Base-by-base conservation (phyloP, 2,329 filamentous ascomycete species). In the Fusarium denticulatum region DNA sequence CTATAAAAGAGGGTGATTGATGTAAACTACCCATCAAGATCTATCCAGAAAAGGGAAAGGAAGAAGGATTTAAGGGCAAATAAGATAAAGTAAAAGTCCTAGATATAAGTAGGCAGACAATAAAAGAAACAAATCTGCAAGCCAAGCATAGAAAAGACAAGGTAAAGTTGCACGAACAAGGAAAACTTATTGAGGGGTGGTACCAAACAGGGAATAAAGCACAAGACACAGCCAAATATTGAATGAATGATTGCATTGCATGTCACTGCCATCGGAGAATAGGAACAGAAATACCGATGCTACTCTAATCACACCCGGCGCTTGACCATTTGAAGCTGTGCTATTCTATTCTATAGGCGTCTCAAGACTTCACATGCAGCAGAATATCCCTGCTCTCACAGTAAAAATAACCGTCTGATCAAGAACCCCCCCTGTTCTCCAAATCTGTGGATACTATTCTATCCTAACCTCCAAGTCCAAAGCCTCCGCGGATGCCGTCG, bases 251-350 rank as follows among this genome's bases (percentile, higher is more conserved):
- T 9, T 30, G 28, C 28, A 32, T 32, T 52, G 49, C 26, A 65
- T 43, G 61, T 39, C 62, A 60, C 49, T 50, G n/a, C 26, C 62
- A 45, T 64, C 39, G 52, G 64, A 67, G 45, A 67, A 60, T 60
- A 67, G 28, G 39, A 28, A 28, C n/a, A 34, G 34, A 7, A 28
- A 36, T 26, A 57, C 53, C 30, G 53, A 43, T 62, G 14, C 39
- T 34, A 40, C 26, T 36, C 30, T 12, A 40, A 20, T 30, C 34
- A 42, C 58, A 60, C 58, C 47, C 16, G 58, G 47, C 58, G 37
- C 58, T 60, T 60, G 28, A 6, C 47, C 24, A 28, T 34, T 40
- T 37, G 36, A 37, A 37, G 36, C 36, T 18, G 36, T 37, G 30
- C 20, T 34, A 11, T 47, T 26, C 20, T 50, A 6, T 46, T 62